Evolutionary conservation across 768 basidiomycete genomes (phyloP).

Genomic region (Tylopilus plumbeoviolaceoides): DNA sequence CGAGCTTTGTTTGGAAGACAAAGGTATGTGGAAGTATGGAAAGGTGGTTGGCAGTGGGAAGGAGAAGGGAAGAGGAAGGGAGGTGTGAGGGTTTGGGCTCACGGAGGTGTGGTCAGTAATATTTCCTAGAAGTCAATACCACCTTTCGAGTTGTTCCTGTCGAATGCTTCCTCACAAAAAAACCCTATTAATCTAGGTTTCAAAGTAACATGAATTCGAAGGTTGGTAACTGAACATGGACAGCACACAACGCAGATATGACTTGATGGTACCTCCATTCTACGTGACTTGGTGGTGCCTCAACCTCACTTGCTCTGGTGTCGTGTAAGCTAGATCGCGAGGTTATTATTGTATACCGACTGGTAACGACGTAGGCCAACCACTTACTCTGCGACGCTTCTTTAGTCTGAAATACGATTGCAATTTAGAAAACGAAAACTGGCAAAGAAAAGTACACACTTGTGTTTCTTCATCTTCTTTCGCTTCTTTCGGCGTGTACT

Average conservation of each 20-base stretch:
- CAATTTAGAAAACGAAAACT: slow-evolving; percentile 9
- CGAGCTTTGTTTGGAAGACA: slow-evolving; percentile 40
- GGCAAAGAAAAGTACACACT: slow-evolving; percentile 54
- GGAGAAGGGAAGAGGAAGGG: slow-evolving; percentile 55
- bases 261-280: not conserved
- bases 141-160: not conserved
- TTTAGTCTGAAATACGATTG: slow-evolving; percentile 54
- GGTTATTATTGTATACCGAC: slow-evolving; percentile 23
- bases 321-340: slow-evolving; percentile 41
- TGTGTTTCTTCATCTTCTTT: slow-evolving; percentile 98
- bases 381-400: slow-evolving; percentile 82
- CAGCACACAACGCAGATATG: not conserved
- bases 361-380: slow-evolving; percentile 5
- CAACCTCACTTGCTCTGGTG: slow-evolving; percentile 29
- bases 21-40: slow-evolving; percentile 67
- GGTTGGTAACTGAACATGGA: not conserved
- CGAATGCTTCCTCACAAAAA: not conserved
- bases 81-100: slow-evolving; percentile 66
- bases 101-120: not conserved
- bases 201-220: not conserved
- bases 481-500: slow-evolving; percentile 80
- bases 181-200: not conserved
- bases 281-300: not conserved
- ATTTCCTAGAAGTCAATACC: not conserved
- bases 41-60: slow-evolving; percentile 74